These are phyloP conservation scores for Amanita molliuscula DNA, from an alignment of 768 basidiomycete species.

Conservation along the genomic window DNA sequence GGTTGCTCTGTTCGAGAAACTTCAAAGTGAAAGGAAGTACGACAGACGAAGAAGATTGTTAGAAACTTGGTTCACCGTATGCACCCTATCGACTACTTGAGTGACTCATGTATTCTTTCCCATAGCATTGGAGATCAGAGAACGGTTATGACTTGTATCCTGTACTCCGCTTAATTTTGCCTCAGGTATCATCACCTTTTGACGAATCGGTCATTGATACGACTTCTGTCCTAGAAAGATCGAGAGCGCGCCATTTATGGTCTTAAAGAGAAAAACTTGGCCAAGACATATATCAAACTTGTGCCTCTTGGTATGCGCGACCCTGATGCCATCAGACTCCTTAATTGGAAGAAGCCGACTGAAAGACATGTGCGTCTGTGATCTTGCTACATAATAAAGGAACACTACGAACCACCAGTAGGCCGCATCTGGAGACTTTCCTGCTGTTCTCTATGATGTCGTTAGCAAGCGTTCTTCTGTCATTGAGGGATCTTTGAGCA, in stretches of 20 bases:
- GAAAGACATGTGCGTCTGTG: conserved; percentile 45
- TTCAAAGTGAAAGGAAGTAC: conserved; percentile 63
- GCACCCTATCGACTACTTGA: conserved; percentile 14
- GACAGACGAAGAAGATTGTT: conserved; percentile 64
- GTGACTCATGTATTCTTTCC: background rate
- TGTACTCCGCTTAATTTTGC: conserved; percentile 78
- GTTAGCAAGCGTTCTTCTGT: conserved; percentile 78
- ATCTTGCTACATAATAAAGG: background rate
- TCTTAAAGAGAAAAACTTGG: conserved; percentile 89
- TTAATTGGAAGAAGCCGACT: conserved; percentile 86
- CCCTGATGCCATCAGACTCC: conserved; percentile 69
- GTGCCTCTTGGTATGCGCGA: conserved; percentile 76
- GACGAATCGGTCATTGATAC: background rate
- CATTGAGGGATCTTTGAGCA: conserved; percentile 58
- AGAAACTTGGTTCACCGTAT: conserved; percentile 74
- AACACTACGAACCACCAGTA: conserved; percentile 15
- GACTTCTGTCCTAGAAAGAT: conserved; percentile 61
- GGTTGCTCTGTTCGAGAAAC: conserved; percentile 61
- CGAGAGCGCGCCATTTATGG: conserved; percentile 88
- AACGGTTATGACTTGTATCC: conserved; percentile 88
- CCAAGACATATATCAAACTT: conserved; percentile 85
- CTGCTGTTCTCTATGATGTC: conserved; percentile 78
- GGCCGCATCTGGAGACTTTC: conserved; percentile 79
- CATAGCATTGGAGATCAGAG: conserved; percentile 75
- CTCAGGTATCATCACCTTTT: conserved; percentile 49